Base-by-base conservation (phyloP, 495 filamentous ascomycete genomes). In the Articulospora tetracladia region DNA sequence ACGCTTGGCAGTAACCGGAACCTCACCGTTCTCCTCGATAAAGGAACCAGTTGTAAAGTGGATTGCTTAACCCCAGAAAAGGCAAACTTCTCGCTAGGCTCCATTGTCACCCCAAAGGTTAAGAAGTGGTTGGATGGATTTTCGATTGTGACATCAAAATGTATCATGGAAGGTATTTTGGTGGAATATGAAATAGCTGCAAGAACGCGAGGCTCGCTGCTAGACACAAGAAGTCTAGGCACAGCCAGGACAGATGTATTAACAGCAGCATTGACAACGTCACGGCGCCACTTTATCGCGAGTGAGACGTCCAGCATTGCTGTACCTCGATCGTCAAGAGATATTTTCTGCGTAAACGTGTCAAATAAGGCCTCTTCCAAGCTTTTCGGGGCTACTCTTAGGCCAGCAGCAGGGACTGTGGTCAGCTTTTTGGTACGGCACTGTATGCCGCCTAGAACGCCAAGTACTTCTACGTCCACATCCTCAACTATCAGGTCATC, bases 121-220 rank as follows among this genome's bases (percentile, higher is more conserved):
- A 99, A 81, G 71, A 94, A 93, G 67, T 98, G 93, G 67, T 84
- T 87, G 1, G 95, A 96, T 3, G 94, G 89, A 69, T 99, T 99
- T 69, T 99, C 94, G 61, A 98, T 81, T 7, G 85, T 88, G 64
- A 96, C 89, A 23, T 72, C 68, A 6, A 82, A 70, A 55, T 74
- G 70, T 27, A 76, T 56, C 28, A 81, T 64, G 7, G 59, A 39
- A 24, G 62, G 52, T 15, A 66, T 53, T 50, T 58, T 53, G n/a
- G 51, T 63, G 28, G 70, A 81, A 53, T 83, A 73, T 0, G 74
- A 74, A 10, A 84, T 76, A 0, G 83, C 80, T 11, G 88, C 90
- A 0, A 98, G 82, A 4, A 97, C 92, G 51, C 94, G 86, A 8
- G 95, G 95, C 62, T 98, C 94, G 36, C 86, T 86, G 62, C 84